Conservation (phyloP, 768 basidiomycete genomes). For the Auricularia heimuer region DNA sequence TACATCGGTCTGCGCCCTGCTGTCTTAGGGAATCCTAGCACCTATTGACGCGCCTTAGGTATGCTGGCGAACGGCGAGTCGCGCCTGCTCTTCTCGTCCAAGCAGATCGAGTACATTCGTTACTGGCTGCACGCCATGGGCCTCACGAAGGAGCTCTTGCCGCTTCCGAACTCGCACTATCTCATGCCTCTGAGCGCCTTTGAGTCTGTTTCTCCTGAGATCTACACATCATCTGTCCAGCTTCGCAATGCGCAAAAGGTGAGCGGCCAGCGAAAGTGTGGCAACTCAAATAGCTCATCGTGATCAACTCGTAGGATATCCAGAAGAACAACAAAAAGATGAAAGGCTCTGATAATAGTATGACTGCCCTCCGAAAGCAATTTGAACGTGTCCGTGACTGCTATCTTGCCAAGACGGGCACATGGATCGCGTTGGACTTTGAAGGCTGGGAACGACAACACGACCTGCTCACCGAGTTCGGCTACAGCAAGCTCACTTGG, state of each 20-base stretch:
- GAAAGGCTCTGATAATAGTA: constrained; percentile 48
- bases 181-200: constrained; percentile 54
- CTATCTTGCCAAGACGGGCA: constrained; percentile 54
- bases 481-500: constrained; percentile 59
- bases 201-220: constrained; percentile 45
- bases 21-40: neutral
- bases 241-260: constrained; percentile 57
- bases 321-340: constrained; percentile 74
- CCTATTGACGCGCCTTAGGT: constrained; percentile 26
- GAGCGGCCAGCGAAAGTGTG: neutral
- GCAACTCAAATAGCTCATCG: neutral
- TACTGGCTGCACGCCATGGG: constrained; percentile 75
- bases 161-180: constrained; percentile 70
- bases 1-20: constrained; percentile 45
- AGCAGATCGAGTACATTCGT: constrained; percentile 74
- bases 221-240: constrained; percentile 43
- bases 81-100: constrained; percentile 72
- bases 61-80: constrained; percentile 63
- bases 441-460: constrained; percentile 79
- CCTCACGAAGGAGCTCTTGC: constrained; percentile 52
- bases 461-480: constrained; percentile 67
- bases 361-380: constrained; percentile 45
- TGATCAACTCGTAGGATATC: constrained; percentile 39
- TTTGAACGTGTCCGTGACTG: constrained; percentile 62
- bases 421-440: constrained; percentile 73